Evolutionary conservation across 2,329 filamentous ascomycete genomes (phyloP).

Genomic region (Colletotrichum sp.): DNA sequence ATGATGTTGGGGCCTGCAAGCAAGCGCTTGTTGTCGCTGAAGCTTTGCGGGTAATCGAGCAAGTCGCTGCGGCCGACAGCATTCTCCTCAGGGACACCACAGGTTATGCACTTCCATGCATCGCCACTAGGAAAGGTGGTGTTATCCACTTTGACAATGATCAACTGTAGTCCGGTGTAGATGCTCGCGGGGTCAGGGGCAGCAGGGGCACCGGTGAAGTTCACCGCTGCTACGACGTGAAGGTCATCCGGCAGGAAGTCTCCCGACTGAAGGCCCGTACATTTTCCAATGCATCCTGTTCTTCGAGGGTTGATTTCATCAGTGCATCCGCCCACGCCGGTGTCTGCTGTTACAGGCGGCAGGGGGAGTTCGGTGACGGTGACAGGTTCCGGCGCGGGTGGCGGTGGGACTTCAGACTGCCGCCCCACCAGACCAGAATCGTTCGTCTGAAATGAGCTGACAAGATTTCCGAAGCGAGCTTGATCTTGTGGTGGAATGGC

Average conservation of each 20-base stretch:
- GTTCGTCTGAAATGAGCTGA: neutral
- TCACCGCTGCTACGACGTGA: conserved; percentile 42
- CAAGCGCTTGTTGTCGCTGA: conserved; percentile 39
- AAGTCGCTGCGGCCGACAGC: conserved; percentile 22
- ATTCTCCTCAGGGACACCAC: conserved; percentile 41
- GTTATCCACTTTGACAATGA: conserved; percentile 47
- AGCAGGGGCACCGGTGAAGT: conserved; percentile 46
- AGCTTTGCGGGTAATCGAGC: conserved; percentile 47
- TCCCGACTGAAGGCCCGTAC: conserved; percentile 1
- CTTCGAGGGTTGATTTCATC: conserved; percentile 33
- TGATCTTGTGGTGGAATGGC: neutral
- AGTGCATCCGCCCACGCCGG: conserved; percentile 34
- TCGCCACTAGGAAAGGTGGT: conserved; percentile 47
- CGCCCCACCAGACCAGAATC: too few species aligned
- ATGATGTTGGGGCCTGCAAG: conserved; percentile 38
- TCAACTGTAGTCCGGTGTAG: conserved; percentile 44
- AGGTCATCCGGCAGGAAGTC: conserved; percentile 47
- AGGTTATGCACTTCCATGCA: conserved; percentile 52
- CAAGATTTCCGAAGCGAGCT: neutral
- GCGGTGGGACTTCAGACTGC: conserved; percentile 19
- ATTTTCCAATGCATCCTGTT: conserved; percentile 41
- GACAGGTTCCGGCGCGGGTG: conserved; percentile 37
- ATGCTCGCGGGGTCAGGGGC: conserved; percentile 43
- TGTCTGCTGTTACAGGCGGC: conserved; percentile 35
- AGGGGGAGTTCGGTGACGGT: conserved; percentile 37